Conservation (phyloP, 257 asterid genomes). For the Petunia axillaris region DNA sequence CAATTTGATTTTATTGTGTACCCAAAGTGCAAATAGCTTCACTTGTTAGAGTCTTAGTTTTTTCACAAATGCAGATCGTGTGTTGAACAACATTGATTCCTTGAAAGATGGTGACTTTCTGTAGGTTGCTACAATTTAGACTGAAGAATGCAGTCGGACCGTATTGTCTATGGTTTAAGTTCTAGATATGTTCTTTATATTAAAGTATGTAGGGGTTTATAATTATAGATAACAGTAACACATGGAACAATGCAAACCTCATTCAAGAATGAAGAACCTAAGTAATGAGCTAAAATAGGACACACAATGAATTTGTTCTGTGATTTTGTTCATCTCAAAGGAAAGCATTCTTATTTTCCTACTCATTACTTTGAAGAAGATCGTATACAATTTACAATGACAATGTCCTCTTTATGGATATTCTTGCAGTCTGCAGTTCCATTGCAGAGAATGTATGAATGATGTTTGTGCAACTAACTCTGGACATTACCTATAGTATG, state of each 20-base stretch:
- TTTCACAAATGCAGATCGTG: not conserved
- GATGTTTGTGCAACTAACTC: not conserved
- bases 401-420: not conserved
- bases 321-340: not conserved
- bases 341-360: not conserved
- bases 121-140: not conserved
- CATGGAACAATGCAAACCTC: too few species aligned
- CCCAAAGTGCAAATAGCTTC: not conserved
- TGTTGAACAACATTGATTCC: not conserved
- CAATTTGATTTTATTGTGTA: not conserved
- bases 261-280: too few species aligned
- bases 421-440: constrained; percentile 1
- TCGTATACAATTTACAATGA: constrained; percentile 1
- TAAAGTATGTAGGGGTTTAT: not conserved
- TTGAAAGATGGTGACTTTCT: not conserved
- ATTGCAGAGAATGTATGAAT: not conserved
- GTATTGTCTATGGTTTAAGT: not conserved
- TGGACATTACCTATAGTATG: not conserved
- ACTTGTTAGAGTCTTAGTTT: not conserved
- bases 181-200: not conserved
- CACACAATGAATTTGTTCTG: not conserved
- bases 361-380: constrained; percentile 1
- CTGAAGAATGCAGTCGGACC: not conserved
- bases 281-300: too few species aligned
- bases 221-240: too few species aligned